Conservation (phyloP, 2,329 filamentous ascomycete genomes). For the Hawksworthiomyces lignivorus region DNA sequence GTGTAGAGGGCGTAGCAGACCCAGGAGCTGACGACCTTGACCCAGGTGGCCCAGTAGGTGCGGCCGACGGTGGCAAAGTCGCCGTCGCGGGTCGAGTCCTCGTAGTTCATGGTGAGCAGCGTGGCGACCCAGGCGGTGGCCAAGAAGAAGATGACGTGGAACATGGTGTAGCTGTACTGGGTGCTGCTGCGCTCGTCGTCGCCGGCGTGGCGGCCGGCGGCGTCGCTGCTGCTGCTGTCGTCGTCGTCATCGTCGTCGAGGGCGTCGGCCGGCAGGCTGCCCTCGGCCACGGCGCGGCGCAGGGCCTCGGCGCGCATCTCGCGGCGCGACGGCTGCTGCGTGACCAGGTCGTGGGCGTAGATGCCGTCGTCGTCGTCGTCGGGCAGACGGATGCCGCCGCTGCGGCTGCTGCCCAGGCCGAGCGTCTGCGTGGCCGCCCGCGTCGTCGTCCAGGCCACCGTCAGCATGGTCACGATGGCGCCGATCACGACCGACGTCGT, state of each 20-base stretch:
- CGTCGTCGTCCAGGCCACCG: constrained; percentile 95
- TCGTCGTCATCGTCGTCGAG: constrained; percentile 60
- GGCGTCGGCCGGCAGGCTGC: constrained; percentile 83
- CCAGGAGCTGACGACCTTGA: constrained; percentile 98
- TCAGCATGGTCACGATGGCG: constrained; percentile 92
- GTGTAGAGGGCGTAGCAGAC: constrained; percentile 89
- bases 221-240: constrained; percentile 55
- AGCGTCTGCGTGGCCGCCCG: constrained; percentile 87
- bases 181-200: constrained; percentile 86
- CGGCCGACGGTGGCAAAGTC: constrained; percentile 89
- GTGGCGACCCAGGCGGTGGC: constrained; percentile 95
- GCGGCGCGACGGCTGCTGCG: constrained; percentile 74
- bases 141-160: constrained; percentile 96
- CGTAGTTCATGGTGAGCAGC: constrained; percentile 68
- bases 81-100: constrained; percentile 53
- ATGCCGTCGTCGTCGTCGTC: constrained; percentile 52
- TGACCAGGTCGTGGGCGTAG: constrained; percentile 65
- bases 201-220: constrained; percentile 53
- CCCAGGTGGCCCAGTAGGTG: constrained; percentile 97
- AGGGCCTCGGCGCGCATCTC: constrained; percentile 92
- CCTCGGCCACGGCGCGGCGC: constrained; percentile 84
- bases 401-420: constrained; percentile 55
- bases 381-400: constrained; percentile 54
- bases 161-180: constrained; percentile 93
- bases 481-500: constrained; percentile 88